These are phyloP conservation scores for Phytopythium sindhum DNA, from an alignment of 352 stramenopile species.

Conservation along the genomic window DNA sequence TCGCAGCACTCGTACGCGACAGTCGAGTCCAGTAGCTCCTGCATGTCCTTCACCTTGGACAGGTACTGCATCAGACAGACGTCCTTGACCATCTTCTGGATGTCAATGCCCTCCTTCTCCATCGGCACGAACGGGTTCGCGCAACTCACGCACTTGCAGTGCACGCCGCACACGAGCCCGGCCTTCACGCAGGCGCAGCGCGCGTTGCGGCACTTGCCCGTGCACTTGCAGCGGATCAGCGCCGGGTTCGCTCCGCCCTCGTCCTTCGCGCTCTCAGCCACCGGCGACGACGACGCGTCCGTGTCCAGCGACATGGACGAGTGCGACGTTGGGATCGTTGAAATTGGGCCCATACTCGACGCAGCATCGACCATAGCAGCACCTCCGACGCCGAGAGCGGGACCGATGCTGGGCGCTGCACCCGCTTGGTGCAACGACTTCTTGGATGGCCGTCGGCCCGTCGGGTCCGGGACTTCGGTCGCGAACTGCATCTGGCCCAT, in stretches of 20 bases:
- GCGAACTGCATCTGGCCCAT: conserved; percentile 31
- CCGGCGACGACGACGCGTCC: conserved; percentile 4
- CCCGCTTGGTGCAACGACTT: conserved; percentile 54
- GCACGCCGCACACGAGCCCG: conserved; percentile 67
- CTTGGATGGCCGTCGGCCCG: conserved; percentile 62
- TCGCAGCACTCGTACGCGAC: conserved; percentile 68
- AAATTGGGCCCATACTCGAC: not conserved
- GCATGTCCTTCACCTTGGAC: conserved; percentile 83
- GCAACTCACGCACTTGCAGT: conserved; percentile 79
- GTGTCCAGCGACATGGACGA: conserved; percentile 6
- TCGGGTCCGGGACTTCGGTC: conserved; percentile 51
- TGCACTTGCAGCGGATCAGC: conserved; percentile 70
- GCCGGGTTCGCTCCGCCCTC: conserved; percentile 17
- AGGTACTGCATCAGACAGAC: conserved; percentile 82
- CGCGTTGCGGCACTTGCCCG: conserved; percentile 79
- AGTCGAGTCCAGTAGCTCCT: conserved; percentile 69
- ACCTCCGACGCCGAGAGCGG: not conserved
- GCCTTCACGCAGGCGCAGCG: conserved; percentile 80
- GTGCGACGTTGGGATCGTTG: not conserved
- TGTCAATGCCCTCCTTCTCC: conserved; percentile 61
- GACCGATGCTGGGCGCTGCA: not conserved
- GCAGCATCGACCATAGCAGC: not conserved
- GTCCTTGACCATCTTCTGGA: conserved; percentile 61
- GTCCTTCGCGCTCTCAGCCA: conserved; percentile 20
- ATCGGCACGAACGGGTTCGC: conserved; percentile 81